Base-by-base conservation (phyloP, 192 early-diverging fungal species). In the Mortierella hygrophila region DNA sequence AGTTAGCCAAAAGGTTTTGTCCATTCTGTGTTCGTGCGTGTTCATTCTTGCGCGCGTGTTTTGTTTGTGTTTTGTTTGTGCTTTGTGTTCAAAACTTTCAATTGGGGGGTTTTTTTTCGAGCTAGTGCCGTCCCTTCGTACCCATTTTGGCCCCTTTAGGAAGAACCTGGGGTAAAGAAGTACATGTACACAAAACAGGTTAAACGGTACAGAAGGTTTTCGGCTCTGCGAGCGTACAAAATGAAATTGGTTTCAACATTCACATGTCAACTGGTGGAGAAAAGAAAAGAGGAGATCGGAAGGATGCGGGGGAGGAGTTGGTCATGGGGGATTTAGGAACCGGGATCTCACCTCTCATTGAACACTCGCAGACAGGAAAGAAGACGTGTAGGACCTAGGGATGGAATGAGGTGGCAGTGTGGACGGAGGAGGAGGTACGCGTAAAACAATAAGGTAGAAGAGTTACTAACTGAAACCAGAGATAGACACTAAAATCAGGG, bases 91-190 rank as follows among this genome's bases (percentile, higher is more conserved):
- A 26, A 29, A 29, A 32, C 60, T 32, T 60, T 65, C 60, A 65
- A 65, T 32, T 65, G 60, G 6, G 9, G 5, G 8, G 2, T 15
- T 65, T 65, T 63, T 26, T 63, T 63, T 29, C 13, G 26, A 11
- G 60, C 26, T 65, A 65, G 60, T 65, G 26, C 10, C n/a, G n/a
- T 23, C 29, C 60, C 2, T 2, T 52, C 4, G 4, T 57, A 6
- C 7, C 7, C 29, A 2, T 10, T 32, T 26, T 68, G 26, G 1
- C 38, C 26, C 21, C 23, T 72, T 72, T 72, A 72, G 71, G 71
- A 23, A 72, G 71, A 72, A 72, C 26, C 71, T 72, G 71, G 71
- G 42, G 71, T 57, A 65, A 13, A 2, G 23, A 65, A 35, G 35
- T 35, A 35, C 35, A 35, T 35, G 1, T 35, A 65, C n/a, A 35